phyloP scores from a whole-genome alignment of 768 basidiomycete species.

The Macrolepiota albuminosa region DNA sequence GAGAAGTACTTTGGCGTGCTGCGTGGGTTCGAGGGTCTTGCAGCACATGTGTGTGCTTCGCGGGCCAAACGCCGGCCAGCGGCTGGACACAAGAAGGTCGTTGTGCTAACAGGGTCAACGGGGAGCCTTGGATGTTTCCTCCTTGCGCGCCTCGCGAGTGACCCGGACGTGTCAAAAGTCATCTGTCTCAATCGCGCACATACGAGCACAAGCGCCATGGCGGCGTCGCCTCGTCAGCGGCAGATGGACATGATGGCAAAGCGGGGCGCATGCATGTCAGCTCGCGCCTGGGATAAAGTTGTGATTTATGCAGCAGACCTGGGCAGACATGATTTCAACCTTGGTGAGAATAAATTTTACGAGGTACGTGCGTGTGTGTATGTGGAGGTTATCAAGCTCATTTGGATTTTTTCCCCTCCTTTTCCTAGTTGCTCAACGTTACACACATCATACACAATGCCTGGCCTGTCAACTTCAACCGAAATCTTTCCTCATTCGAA shows the following conservation, averaged over 20 bases:
- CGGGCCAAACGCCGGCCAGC: slow-evolving; percentile 6
- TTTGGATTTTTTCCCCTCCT: neutral
- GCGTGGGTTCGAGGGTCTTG: slow-evolving; percentile 8
- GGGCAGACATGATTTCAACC: slow-evolving; percentile 20
- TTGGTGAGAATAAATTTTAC: slow-evolving; percentile 19
- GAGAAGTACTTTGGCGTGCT: slow-evolving; percentile 19
- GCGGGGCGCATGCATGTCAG: slow-evolving; percentile 23
- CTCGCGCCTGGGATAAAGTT: slow-evolving; percentile 25
- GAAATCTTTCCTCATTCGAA: slow-evolving; percentile 37
- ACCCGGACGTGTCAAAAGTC: slow-evolving; percentile 22
- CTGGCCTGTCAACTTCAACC: slow-evolving; percentile 42
- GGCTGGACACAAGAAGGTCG: slow-evolving; percentile 16
- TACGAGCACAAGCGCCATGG: neutral
- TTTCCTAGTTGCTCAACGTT: slow-evolving; percentile 18
- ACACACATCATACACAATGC: slow-evolving; percentile 32
- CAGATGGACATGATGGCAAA: slow-evolving; percentile 27
- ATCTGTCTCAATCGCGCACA: slow-evolving; percentile 25
- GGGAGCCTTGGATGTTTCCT: slow-evolving; percentile 32
- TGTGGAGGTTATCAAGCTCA: neutral
- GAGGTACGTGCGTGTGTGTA: slow-evolving; percentile 15
- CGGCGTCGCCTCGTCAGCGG: slow-evolving; percentile 17
- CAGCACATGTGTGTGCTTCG: slow-evolving; percentile 10
- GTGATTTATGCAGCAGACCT: slow-evolving; percentile 23
- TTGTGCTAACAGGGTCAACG: slow-evolving; percentile 34
- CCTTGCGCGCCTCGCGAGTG: slow-evolving; percentile 22